Evolutionary conservation across 2,329 filamentous ascomycete species (phyloP).

Genomic region (Colletotrichum sp.): DNA sequence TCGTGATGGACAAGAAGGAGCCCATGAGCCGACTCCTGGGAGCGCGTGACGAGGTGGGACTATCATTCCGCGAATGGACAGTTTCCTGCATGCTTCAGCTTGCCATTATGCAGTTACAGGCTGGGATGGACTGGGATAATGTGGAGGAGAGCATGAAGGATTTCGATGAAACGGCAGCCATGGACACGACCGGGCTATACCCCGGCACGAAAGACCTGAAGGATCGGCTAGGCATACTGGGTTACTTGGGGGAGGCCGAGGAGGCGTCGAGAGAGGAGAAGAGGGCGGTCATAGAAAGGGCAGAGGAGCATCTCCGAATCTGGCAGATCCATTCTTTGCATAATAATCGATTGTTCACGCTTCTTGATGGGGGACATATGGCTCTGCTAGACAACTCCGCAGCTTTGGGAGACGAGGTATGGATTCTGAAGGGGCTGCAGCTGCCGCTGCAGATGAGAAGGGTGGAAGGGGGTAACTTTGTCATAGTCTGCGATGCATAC

Average conservation of each 20-base stretch:
- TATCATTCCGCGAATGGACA: background rate
- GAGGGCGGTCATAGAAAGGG: background rate
- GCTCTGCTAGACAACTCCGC: background rate
- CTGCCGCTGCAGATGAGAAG: background rate
- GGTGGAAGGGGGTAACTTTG: background rate
- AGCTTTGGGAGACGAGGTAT: background rate
- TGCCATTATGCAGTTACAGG: background rate
- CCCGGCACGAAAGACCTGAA: background rate
- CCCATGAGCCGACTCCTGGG: background rate
- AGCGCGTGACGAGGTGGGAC: background rate
- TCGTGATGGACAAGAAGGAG: background rate
- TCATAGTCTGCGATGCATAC: background rate
- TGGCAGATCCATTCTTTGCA: background rate
- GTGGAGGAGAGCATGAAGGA: background rate
- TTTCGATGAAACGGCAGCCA: background rate
- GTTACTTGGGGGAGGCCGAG: background rate
- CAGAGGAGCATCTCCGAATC: background rate
- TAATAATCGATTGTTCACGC: background rate
- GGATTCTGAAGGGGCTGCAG: background rate
- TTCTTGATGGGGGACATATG: background rate
- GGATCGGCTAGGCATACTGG: background rate
- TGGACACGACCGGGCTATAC: background rate
- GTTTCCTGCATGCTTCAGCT: background rate
- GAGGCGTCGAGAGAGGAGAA: background rate
- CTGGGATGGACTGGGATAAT: background rate